Evolutionary conservation across 2,329 filamentous ascomycete species (phyloP), one percentile per base, ranked within the genome.

Genomic region (Colletotrichum neosansevieriae): DNA sequence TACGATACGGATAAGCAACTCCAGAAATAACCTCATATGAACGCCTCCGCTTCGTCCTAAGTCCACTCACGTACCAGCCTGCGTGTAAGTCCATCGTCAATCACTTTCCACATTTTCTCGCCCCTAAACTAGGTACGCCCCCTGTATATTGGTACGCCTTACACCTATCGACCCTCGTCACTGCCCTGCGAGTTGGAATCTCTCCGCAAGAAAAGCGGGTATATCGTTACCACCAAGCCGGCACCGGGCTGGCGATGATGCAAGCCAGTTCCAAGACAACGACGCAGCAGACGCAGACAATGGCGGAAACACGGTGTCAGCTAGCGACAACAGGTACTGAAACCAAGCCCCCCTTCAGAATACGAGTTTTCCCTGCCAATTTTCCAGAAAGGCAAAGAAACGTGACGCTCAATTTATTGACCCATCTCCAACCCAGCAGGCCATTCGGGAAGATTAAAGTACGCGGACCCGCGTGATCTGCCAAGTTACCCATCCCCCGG

Each of bases 401-500:
- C 24, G 36, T 44, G 3, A 38, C 42, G 7, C 15, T 40, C 63
- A 38, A 42, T 61, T 42, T 21, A 36, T 54, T 44, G 36, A 57
- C 29, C 40, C 51, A 17, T 21, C 47, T 53, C 47, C 29, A 6
- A 34, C 40, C n/a, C 36, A 71, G 70, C 60, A 50, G 54, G 36
- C 21, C 64, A 74, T 24, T 76, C 80, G 42, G 83, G 83, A 51
- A 81, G 81, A 60, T 82, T 94, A 68, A 91, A 89, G 77, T 92
- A 94, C 82, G 92, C 92, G 68, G 86, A 88, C 74, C 88, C 92
- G 49, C 84, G 89, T 75, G 89, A 92, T 73, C 86, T 96, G 21
- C 93, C 93, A 42, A 92, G 91, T 74, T 95, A 86, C 74, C 92
- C 93, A 12, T 89, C 91, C 10, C 77, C 84, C 65, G 91, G 92